These are phyloP conservation scores for Aspergillus sp. DNA, from an alignment of 2,329 filamentous ascomycete genomes.

Conservation along the genomic window DNA sequence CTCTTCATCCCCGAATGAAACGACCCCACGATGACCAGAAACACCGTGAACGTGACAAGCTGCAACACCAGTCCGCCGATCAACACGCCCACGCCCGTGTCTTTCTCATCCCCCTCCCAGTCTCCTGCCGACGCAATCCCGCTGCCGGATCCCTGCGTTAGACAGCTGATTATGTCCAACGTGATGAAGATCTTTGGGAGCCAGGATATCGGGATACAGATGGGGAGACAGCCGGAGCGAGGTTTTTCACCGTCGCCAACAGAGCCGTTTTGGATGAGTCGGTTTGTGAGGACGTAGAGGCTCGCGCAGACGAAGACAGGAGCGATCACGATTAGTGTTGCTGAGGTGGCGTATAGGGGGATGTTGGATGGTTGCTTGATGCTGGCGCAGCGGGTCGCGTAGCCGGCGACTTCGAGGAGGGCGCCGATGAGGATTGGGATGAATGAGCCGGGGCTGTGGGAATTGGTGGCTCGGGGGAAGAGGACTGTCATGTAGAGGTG, in stretches of 20 bases:
- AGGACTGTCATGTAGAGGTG: slow-evolving; percentile 45
- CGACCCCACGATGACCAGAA: slow-evolving; percentile 40
- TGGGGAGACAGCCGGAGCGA: slow-evolving; percentile 34
- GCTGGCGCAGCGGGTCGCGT: slow-evolving; percentile 41
- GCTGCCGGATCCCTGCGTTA: slow-evolving; percentile 48
- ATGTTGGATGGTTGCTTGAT: slow-evolving; percentile 36
- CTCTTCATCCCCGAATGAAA: slow-evolving; percentile 38
- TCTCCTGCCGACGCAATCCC: slow-evolving; percentile 44
- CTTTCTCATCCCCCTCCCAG: slow-evolving; percentile 44
- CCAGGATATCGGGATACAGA: slow-evolving; percentile 35
- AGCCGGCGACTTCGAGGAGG: slow-evolving; percentile 45
- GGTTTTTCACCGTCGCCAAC: slow-evolving; percentile 7
- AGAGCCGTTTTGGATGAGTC: slow-evolving; percentile 39
- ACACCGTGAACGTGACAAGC: slow-evolving; percentile 42
- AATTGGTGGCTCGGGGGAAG: slow-evolving; percentile 39
- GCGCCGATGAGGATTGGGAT: slow-evolving; percentile 45
- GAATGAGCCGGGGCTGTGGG: slow-evolving; percentile 37
- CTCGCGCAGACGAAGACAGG: slow-evolving; percentile 52
- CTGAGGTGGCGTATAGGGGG: slow-evolving; percentile 40
- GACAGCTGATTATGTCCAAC: slow-evolving; percentile 47
- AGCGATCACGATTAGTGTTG: slow-evolving; percentile 49
- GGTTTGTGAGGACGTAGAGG: slow-evolving; percentile 54
- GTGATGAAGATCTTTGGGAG: slow-evolving; percentile 50
- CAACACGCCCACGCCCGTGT: slow-evolving; percentile 42
- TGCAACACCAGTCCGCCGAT: slow-evolving; percentile 47